Base-by-base conservation (phyloP, 1,284 basidiomycete species). In the Neotropicomus parvogracilis region DNA sequence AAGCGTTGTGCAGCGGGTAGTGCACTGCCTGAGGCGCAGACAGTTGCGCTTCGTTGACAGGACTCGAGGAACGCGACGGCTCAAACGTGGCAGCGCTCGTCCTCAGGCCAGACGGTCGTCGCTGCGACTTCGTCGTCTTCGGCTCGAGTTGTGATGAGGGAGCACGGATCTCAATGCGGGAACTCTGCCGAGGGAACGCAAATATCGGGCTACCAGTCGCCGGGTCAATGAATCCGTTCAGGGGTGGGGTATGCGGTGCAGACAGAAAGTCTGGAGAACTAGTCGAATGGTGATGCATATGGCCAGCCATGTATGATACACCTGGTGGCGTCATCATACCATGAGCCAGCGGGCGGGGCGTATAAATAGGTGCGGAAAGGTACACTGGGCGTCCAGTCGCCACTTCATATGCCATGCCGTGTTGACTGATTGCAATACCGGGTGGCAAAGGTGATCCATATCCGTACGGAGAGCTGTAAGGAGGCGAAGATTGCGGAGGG, bases 351-450 rank as follows among this genome's bases (percentile, higher is more conserved):
- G 83, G 80, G 16, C 78, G 82, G 42, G 83, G 82, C 38, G 79
- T 80, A 61, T 81, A 87, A 68, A 87, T 75, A 19, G 80, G 75
- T 8, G 78, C 72, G 31, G 77, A 70, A 14, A 89, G 72, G 57
- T 83, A 85, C 28, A 91, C 81, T 7, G 85, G 79, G 33, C 84
- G 84, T 24, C 88, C 88, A 6, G 85, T 89, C 10, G 85, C 79
- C 47, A 90, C 63, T 63, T 90, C 87, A 64, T 84, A 91, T 20
- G 86, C 75, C 69, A 87, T 78, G 31, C 88, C 89, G 46, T 83
- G 80, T 40, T 80, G 79, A 53, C 81, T 80, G 60, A 90, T 69
- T 11, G 76, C 86, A 46, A 91, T 75, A 36, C 89, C 89, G 11
- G 80, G 86, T 14, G 89, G 87, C 9, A 90, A 66, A 33, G 79